Evolutionary conservation across 2,329 filamentous ascomycete species (phyloP).

Genomic region (Alternaria atra): DNA sequence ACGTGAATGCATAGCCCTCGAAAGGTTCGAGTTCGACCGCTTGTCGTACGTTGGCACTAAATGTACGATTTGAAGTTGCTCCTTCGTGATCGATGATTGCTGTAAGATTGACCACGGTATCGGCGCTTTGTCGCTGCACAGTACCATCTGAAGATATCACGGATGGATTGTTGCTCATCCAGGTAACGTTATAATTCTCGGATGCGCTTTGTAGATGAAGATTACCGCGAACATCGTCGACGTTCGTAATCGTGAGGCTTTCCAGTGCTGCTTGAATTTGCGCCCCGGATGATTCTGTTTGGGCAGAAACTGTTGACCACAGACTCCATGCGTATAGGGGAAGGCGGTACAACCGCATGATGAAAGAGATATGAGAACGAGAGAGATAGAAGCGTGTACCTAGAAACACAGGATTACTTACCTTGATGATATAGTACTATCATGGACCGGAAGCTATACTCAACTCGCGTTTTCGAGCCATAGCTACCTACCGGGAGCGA

Average conservation of each 20-base stretch:
- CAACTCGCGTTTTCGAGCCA: neutral
- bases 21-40: conserved; percentile 45
- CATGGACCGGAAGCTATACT: neutral
- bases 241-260: conserved; percentile 37
- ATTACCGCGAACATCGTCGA: conserved; percentile 53
- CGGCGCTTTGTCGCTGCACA: conserved; percentile 46
- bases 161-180: conserved; percentile 48
- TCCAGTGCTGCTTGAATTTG: conserved; percentile 21
- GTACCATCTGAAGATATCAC: conserved; percentile 50
- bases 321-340: conserved; percentile 14
- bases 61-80: conserved; percentile 34
- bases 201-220: conserved; percentile 46
- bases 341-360: conserved; percentile 17
- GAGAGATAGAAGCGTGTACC: neutral
- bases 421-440: conserved; percentile 5
- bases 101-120: conserved; percentile 47
- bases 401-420: neutral
- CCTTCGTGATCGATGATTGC: conserved; percentile 45
- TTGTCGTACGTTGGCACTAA: conserved; percentile 50
- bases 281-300: neutral
- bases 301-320: conserved; percentile 11
- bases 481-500: neutral
- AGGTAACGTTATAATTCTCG: conserved; percentile 46
- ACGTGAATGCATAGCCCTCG: conserved; percentile 62
- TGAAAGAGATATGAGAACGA: conserved; percentile 1